These are phyloP conservation scores for Debaryomyces coudertii DNA, from an alignment of 1,139 yeast genomes.

Conservation along the genomic window DNA sequence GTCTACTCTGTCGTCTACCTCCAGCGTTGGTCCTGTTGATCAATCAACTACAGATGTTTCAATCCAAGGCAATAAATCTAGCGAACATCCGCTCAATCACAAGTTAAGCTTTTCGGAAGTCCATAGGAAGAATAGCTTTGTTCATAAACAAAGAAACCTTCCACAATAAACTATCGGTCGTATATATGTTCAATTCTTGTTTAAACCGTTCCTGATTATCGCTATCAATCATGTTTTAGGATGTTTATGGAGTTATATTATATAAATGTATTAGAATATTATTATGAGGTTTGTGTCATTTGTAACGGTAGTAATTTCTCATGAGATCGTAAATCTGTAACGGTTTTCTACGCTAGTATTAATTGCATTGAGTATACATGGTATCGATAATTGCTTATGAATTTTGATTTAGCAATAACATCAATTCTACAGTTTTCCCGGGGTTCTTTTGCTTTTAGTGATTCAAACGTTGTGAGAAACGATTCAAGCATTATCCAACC, in stretches of 20 bases:
- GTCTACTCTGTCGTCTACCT: background rate
- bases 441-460: background rate
- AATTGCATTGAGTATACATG: background rate
- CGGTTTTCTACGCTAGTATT: background rate
- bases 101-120: constrained; percentile 9
- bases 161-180: background rate
- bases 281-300: background rate
- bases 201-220: background rate
- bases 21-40: background rate
- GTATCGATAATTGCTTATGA: constrained; percentile 6
- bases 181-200: background rate
- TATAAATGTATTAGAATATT: background rate
- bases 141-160: constrained; percentile 7
- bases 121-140: constrained; percentile 14
- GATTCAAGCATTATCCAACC: background rate
- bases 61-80: background rate
- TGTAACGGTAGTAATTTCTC: background rate
- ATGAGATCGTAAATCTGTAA: background rate
- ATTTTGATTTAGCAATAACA: background rate
- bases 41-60: background rate
- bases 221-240: background rate
- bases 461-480: background rate
- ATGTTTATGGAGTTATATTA: background rate
- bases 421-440: background rate
- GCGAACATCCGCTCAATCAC: background rate